Conservation (phyloP, 768 basidiomycete species). For the Scleroderma citrinum region DNA sequence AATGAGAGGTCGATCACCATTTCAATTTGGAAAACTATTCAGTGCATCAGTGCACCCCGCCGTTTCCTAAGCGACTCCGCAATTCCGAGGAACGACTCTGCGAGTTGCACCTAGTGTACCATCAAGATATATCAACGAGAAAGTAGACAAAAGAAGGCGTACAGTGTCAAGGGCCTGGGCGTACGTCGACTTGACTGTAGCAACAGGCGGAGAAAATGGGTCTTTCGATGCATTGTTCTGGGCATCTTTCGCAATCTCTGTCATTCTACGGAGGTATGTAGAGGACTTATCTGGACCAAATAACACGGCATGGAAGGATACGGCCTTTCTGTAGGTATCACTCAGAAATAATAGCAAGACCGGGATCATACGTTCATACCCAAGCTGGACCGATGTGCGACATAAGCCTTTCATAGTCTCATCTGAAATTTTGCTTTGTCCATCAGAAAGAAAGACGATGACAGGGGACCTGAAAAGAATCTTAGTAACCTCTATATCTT, state of each 20-base stretch:
- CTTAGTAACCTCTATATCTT: not conserved
- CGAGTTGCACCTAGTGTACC: constrained; percentile 37
- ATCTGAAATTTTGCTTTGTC: constrained; percentile 35
- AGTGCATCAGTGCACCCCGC: constrained; percentile 37
- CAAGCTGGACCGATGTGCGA: constrained; percentile 32
- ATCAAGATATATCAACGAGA: not conserved
- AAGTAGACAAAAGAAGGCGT: constrained; percentile 6
- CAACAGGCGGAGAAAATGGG: constrained; percentile 23
- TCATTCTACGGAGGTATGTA: constrained; percentile 37
- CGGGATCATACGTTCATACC: constrained; percentile 24
- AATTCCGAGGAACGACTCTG: constrained; percentile 30
- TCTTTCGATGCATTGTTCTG: constrained; percentile 35
- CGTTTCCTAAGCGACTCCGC: not conserved
- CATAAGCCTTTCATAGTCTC: constrained; percentile 30
- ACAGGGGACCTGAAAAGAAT: constrained; percentile 1
- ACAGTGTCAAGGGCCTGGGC: constrained; percentile 43
- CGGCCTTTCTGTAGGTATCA: constrained; percentile 32
- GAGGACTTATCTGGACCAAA: constrained; percentile 32
- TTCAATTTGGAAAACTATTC: not conserved
- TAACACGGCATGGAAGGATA: constrained; percentile 46
- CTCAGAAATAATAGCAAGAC: not conserved
- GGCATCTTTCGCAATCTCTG: constrained; percentile 38
- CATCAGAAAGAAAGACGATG: constrained; percentile 10
- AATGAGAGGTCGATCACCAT: too few relatives aligned
- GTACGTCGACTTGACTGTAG: constrained; percentile 36